A percentile compares a stretch with the other conserved stretches of the same genome.
Conservation (phyloP, 2,329 filamentous ascomycete genomes). For the Exophiala alcalophila region DNA sequence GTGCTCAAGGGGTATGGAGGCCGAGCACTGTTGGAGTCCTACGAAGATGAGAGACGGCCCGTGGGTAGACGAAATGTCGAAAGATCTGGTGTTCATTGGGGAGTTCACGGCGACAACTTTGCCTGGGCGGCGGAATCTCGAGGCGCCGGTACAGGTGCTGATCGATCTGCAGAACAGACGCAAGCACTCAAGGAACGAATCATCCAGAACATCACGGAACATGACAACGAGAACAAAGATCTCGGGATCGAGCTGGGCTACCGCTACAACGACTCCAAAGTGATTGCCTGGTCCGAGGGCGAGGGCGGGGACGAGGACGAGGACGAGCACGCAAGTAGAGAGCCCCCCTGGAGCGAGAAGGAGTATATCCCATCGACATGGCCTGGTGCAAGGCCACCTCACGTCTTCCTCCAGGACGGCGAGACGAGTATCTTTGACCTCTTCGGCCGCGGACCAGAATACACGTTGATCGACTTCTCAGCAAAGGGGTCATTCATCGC, state of each 20-base stretch:
- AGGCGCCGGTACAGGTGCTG: too few relatives aligned
- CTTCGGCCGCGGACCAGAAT: constrained; percentile 25
- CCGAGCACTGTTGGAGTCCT: constrained; percentile 30
- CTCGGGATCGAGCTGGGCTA: constrained; percentile 30
- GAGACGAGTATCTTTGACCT: constrained; percentile 31
- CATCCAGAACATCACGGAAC: constrained; percentile 3
- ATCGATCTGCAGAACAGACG: neutral
- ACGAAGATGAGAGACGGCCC: constrained; percentile 34
- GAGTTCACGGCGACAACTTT: constrained; percentile 7
- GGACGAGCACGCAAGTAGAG: constrained; percentile 12
- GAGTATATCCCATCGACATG: constrained; percentile 32
- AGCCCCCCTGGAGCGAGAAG: constrained; percentile 20
- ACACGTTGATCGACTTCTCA: constrained; percentile 22
- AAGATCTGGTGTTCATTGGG: constrained; percentile 21
- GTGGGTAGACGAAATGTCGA: constrained; percentile 32
- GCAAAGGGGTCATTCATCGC: constrained; percentile 5
- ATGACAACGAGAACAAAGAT: constrained; percentile 19
- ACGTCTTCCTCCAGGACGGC: constrained; percentile 34
- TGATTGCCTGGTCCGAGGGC: too few relatives aligned
- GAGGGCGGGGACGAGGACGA: too few relatives aligned
- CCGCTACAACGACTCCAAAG: constrained; percentile 21
- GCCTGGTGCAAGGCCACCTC: constrained; percentile 34
- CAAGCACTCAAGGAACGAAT: constrained; percentile 1
- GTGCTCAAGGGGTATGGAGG: constrained; percentile 33
- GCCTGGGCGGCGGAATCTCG: too few relatives aligned